A percentile compares a stretch with the other conserved stretches of the same genome.
Evolutionary conservation across 2,329 filamentous ascomycete genomes (phyloP).

Genomic region (Bimuria novae-zelandiae): DNA sequence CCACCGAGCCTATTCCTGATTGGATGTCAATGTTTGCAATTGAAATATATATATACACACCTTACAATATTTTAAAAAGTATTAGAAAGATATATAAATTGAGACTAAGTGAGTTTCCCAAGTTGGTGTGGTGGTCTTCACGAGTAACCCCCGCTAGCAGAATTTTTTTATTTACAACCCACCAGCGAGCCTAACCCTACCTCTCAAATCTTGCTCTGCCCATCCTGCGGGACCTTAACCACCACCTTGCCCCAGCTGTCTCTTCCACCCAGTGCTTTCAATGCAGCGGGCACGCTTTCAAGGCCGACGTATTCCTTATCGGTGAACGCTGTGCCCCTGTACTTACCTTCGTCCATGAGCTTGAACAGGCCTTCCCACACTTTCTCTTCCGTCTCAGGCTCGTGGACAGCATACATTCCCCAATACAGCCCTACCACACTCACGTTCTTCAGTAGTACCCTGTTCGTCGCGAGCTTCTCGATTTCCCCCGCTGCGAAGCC

Average conservation of each 20-base stretch:
- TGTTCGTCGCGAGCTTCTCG: slow-evolving; percentile 91
- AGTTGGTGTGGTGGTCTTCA: background rate
- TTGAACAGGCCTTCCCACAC: slow-evolving; percentile 86
- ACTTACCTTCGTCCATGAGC: slow-evolving; percentile 77
- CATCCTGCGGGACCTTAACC: slow-evolving; percentile 73
- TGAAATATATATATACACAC: background rate
- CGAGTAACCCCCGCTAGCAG: background rate
- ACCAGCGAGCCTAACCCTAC: background rate
- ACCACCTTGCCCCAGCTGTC: slow-evolving; percentile 98
- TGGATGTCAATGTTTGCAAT: background rate
- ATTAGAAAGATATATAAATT: no score
- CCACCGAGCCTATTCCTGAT: slow-evolving; percentile 33
- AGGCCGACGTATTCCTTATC: slow-evolving; percentile 83
- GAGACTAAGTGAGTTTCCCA: no score
- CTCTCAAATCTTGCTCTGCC: slow-evolving; percentile 40
- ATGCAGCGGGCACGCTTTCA: slow-evolving; percentile 74
- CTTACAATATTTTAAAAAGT: no score
- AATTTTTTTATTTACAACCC: background rate
- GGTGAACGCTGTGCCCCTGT: slow-evolving; percentile 79
- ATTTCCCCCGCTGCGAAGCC: slow-evolving; percentile 87
- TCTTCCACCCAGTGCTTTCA: slow-evolving; percentile 76
- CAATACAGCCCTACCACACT: slow-evolving; percentile 88
- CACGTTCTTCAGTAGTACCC: slow-evolving; percentile 92
- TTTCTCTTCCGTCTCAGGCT: slow-evolving; percentile 68
- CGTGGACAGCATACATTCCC: slow-evolving; percentile 79